phyloP scores from a whole-genome alignment of 495 filamentous ascomycete species.

The Mycothermus thermophilus region DNA sequence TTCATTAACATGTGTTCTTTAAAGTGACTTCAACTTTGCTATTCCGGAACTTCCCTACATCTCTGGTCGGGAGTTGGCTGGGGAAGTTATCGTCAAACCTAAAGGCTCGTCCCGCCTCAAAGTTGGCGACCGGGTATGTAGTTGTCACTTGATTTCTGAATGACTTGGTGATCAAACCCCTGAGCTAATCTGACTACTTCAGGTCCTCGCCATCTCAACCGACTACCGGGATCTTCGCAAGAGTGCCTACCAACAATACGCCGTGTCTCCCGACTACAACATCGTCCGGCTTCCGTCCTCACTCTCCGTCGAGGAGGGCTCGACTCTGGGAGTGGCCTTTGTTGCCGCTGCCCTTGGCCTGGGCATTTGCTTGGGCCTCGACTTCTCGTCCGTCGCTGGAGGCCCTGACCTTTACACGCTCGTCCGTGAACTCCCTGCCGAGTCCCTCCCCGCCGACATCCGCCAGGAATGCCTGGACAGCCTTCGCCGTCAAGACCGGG shows the following conservation, averaged over 20 bases:
- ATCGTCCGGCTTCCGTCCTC: constrained; percentile 41
- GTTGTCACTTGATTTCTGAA: background rate
- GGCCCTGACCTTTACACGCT: constrained; percentile 42
- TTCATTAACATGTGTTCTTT: too few species aligned
- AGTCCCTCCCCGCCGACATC: constrained; percentile 39
- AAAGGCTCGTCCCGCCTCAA: constrained; percentile 31
- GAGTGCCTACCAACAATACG: constrained; percentile 55
- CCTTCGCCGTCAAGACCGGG: constrained; percentile 28
- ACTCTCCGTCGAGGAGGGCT: constrained; percentile 36
- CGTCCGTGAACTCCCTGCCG: constrained; percentile 23
- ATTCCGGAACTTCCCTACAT: constrained; percentile 52
- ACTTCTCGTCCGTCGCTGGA: constrained; percentile 32
- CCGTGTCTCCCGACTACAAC: constrained; percentile 48
- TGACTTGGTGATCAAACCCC: background rate
- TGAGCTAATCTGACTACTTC: background rate
- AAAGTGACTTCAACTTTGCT: constrained; percentile 52
- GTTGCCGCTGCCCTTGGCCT: constrained; percentile 45
- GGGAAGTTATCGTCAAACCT: constrained; percentile 39
- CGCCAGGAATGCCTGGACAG: constrained; percentile 38
- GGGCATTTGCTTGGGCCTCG: constrained; percentile 46
- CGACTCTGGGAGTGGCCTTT: constrained; percentile 50
- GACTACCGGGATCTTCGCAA: constrained; percentile 60
- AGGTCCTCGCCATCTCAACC: constrained; percentile 49
- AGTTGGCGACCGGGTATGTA: constrained; percentile 39
- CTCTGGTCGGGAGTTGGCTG: constrained; percentile 49